Evolutionary conservation across 805 yeast genomes (phyloP).

Genomic region (Saccharomycopsis fibuligera): DNA sequence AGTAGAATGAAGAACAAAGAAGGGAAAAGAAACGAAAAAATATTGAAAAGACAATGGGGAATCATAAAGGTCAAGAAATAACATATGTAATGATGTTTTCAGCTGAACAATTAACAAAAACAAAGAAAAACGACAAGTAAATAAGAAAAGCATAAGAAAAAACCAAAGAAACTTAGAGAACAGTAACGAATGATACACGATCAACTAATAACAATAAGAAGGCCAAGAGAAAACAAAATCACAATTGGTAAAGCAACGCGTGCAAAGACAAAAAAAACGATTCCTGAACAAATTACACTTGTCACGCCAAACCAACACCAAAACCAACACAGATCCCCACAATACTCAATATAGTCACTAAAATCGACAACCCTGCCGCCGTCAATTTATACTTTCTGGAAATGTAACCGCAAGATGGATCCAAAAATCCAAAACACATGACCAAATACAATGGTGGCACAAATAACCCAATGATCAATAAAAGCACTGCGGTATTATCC

Average conservation of each 20-base stretch:
- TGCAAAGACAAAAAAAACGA: slow-evolving; percentile 11
- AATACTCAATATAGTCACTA: slow-evolving; percentile 21
- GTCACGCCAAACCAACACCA: slow-evolving; percentile 34
- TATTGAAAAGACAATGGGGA: too few relatives aligned
- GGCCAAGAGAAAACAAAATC: slow-evolving; percentile 19
- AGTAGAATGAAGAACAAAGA: too few relatives aligned
- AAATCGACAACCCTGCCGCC: slow-evolving; percentile 17
- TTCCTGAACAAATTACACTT: not conserved
- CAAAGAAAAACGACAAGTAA: not conserved
- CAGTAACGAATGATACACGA: not conserved
- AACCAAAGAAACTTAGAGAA: not conserved
- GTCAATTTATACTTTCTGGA: slow-evolving; percentile 18
- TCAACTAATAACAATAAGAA: not conserved
- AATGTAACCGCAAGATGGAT: slow-evolving; percentile 18
- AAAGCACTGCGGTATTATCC: slow-evolving; percentile 6
- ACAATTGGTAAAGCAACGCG: slow-evolving; percentile 28
- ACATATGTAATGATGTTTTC: too few relatives aligned
- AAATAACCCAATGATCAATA: slow-evolving; percentile 17
- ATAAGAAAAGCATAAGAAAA: slow-evolving; percentile 1
- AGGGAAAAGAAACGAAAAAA: too few relatives aligned
- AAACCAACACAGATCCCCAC: slow-evolving; percentile 43
- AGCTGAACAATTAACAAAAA: not conserved
- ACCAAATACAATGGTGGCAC: slow-evolving; percentile 21
- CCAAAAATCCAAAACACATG: slow-evolving; percentile 21
- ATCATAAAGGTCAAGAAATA: too few relatives aligned